Base-by-base conservation (phyloP, 2,329 filamentous ascomycete genomes). In the Coniochaeta prunicola region DNA sequence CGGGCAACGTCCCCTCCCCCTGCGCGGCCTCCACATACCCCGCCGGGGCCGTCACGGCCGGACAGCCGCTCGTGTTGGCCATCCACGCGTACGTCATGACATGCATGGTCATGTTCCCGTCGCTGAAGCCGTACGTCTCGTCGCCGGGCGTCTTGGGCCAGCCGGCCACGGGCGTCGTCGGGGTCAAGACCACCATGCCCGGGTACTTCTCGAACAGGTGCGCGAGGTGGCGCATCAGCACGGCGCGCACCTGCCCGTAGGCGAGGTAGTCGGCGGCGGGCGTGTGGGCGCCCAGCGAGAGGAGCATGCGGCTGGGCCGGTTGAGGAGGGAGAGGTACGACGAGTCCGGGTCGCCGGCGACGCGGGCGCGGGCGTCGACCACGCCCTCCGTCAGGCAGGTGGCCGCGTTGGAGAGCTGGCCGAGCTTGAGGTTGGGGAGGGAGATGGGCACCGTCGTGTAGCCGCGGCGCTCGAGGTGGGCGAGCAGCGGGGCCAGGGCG, bases 61-160 rank as follows among this genome's bases (percentile, higher is more conserved):
- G 92, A 55, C 87, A 86, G 0, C 92, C 92, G 0, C 80, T 84
- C 65, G 91, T 87, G 72, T 97, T 97, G 7, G 92, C 89, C 36
- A 96, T 73, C 82, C 89, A 96, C 17, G 90, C 86, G 73, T 91
- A 96, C 71, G 88, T 84, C 91, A 96, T 96, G 68, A 84, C 90
- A 28, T 82, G 78, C n/a, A 96, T 76, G 17, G 84, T 86, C 61
- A 75, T 78, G 69, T 94, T 91, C 0, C 81, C 87, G 70, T 97
- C 88, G 38, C 81, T 87, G 64, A 91, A 77, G 2, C 92, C 92
- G 66, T 92, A 86, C n/a, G 76, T 76, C 17, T 85, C 76, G 42
- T 89, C 86, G 9, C 76, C 79, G 1, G 78, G 72, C 12, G 70
- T 61, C 26, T 87, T 84, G 45, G 83, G 82, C 89, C 90, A 96